Conservation (phyloP, 192 early-diverging fungal genomes). For the Jimgerdemannia flammicorona region DNA sequence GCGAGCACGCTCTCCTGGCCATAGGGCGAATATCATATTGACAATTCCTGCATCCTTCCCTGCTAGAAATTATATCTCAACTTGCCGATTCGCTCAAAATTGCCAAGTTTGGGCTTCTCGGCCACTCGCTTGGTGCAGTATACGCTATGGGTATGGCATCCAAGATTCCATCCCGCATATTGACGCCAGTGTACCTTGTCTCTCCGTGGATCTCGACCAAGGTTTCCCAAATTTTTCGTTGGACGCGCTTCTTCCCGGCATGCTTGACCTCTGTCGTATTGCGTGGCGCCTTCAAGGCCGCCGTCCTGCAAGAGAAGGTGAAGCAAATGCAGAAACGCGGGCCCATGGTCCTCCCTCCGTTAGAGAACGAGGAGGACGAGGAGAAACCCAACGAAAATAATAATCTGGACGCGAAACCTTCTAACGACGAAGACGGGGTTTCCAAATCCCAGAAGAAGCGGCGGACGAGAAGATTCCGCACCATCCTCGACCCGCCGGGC, state of each 20-base stretch:
- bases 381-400: background rate
- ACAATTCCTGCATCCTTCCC: too few species aligned
- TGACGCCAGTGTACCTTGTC: background rate
- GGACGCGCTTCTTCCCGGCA: background rate
- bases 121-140: background rate
- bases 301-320: background rate
- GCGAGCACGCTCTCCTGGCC: too few species aligned
- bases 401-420: too few species aligned
- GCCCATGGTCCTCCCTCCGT: background rate
- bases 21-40: too few species aligned
- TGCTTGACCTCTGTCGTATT: background rate
- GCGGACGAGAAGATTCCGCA: constrained; percentile 5
- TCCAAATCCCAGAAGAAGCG: background rate
- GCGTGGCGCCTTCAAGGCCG: background rate
- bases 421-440: too few species aligned
- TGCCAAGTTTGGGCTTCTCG: constrained; percentile 5
- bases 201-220: constrained; percentile 1
- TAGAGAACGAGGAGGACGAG: background rate
- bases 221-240: background rate
- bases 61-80: background rate
- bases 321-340: background rate
- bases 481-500: background rate
- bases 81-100: background rate
- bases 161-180: background rate
- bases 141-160: background rate